Conservation (phyloP, 2,329 filamentous ascomycete species). For the Claviceps africana region DNA sequence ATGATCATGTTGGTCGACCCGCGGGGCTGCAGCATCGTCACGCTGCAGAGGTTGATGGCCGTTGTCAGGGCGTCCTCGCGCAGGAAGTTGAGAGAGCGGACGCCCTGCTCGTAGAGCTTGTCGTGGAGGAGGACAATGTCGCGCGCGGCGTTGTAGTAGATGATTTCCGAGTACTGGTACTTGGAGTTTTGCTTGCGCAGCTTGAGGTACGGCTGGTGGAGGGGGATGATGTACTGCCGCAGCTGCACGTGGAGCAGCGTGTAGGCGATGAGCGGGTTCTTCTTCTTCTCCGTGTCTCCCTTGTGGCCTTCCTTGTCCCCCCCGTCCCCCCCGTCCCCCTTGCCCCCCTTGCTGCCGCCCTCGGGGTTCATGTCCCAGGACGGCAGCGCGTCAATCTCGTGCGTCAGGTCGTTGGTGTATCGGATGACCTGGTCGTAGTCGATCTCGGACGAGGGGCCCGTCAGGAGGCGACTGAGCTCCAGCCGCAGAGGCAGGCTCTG, state of each 20-base stretch:
- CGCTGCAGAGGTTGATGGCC: constrained; percentile 46
- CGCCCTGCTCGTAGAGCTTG: constrained; percentile 43
- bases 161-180: constrained; percentile 48
- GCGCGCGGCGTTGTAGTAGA: constrained; percentile 48
- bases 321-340: not conserved
- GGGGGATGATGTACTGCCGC: constrained; percentile 46
- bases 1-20: constrained; percentile 48
- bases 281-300: constrained; percentile 16
- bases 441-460: constrained; percentile 38
- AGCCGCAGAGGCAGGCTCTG: constrained; percentile 42
- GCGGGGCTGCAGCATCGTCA: constrained; percentile 45
- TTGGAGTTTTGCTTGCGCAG: constrained; percentile 45
- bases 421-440: constrained; percentile 49
- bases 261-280: constrained; percentile 44
- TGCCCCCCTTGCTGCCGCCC: constrained; percentile 10
- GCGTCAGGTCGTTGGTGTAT: constrained; percentile 46
- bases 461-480: constrained; percentile 42
- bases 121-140: constrained; percentile 50
- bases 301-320: not conserved
- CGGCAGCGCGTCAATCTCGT: constrained; percentile 45
- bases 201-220: constrained; percentile 47
- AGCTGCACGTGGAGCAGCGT: constrained; percentile 47
- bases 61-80: constrained; percentile 46
- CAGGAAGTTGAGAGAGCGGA: constrained; percentile 45
- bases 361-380: constrained; percentile 34